A percentile compares a stretch with the other conserved stretches of the same genome.
phyloP scores from a whole-genome alignment of 140 eudicot species.

The Cichorium intybus region DNA sequence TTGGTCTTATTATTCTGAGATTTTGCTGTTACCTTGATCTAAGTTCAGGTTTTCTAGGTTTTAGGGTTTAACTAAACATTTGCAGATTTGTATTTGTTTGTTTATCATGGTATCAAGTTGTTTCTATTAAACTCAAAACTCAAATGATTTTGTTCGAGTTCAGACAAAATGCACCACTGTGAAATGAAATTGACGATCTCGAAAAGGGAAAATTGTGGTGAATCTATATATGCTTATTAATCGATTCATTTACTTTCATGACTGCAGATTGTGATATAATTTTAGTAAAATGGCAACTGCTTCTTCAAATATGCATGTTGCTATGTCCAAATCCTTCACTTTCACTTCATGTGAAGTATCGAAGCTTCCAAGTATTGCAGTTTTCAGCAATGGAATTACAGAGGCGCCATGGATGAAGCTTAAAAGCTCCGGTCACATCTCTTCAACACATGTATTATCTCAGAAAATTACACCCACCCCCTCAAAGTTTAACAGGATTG shows the following conservation, averaged over 20 bases:
- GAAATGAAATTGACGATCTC: not conserved
- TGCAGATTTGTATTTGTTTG: not conserved
- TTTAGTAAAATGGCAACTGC: slow-evolving; percentile 49
- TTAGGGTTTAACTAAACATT: slow-evolving; percentile 5
- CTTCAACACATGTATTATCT: slow-evolving; percentile 35
- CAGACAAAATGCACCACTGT: slow-evolving; percentile 3
- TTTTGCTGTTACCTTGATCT: not conserved
- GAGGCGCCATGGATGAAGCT: slow-evolving; percentile 37
- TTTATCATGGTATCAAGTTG: not conserved
- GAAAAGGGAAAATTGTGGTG: not conserved
- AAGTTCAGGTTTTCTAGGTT: not conserved
- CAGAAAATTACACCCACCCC: slow-evolving; percentile 26
- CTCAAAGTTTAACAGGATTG: slow-evolving; percentile 29
- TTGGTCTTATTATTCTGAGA: not conserved
- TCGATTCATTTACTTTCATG: not conserved
- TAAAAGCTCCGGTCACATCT: slow-evolving; percentile 41
- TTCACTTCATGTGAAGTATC: slow-evolving; percentile 35
- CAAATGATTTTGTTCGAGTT: not conserved
- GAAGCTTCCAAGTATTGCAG: slow-evolving; percentile 45
- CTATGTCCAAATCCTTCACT: slow-evolving; percentile 21
- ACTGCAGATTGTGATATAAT: slow-evolving; percentile 16
- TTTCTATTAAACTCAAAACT: not conserved
- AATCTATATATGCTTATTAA: not conserved
- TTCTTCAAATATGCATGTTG: slow-evolving; percentile 40
- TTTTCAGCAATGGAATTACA: slow-evolving; percentile 33